phyloP scores from a whole-genome alignment of 2,329 filamentous ascomycete species.

The Aspergillus latus region DNA sequence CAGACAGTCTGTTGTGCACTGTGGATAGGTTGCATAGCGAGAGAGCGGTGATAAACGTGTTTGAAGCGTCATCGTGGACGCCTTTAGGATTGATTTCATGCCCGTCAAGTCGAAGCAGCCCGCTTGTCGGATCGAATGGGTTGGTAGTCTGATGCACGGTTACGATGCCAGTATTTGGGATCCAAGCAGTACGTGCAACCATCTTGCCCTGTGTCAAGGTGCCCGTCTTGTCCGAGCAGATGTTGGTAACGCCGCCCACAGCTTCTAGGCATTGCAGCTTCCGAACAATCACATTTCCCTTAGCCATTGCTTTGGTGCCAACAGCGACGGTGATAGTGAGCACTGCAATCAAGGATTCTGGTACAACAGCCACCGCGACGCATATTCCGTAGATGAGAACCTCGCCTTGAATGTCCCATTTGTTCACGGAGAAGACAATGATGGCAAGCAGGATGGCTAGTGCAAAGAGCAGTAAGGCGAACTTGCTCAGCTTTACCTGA shows the following conservation, averaged over 20 bases:
- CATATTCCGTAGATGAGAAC: conserved; percentile 61
- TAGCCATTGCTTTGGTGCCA: conserved; percentile 56
- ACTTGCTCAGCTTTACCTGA: conserved; percentile 80
- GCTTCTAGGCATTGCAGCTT: conserved; percentile 57
- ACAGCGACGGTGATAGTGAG: conserved; percentile 62
- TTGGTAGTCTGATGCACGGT: conserved; percentile 54
- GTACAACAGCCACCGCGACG: conserved; percentile 62
- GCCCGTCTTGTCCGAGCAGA: conserved; percentile 60
- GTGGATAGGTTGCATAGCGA: conserved; percentile 57
- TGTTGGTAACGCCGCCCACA: conserved; percentile 58
- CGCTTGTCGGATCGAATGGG: conserved; percentile 57
- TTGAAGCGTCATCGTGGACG: conserved; percentile 39
- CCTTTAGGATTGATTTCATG: conserved; percentile 31
- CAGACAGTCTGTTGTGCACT: conserved; percentile 43
- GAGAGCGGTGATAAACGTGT: conserved; percentile 54
- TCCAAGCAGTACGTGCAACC: conserved; percentile 60
- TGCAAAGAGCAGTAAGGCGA: conserved; percentile 76
- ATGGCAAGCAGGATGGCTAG: conserved; percentile 65
- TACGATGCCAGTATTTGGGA: conserved; percentile 54
- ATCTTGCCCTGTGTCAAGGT: conserved; percentile 58
- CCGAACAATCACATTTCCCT: conserved; percentile 54
- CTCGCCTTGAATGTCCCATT: conserved; percentile 57
- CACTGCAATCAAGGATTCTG: conserved; percentile 63
- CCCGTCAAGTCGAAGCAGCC: conserved; percentile 43
- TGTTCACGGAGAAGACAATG: conserved; percentile 61